Base-by-base conservation (phyloP, 2,329 filamentous ascomycete species). In the Immersiporthe knoxdaviesiana region DNA sequence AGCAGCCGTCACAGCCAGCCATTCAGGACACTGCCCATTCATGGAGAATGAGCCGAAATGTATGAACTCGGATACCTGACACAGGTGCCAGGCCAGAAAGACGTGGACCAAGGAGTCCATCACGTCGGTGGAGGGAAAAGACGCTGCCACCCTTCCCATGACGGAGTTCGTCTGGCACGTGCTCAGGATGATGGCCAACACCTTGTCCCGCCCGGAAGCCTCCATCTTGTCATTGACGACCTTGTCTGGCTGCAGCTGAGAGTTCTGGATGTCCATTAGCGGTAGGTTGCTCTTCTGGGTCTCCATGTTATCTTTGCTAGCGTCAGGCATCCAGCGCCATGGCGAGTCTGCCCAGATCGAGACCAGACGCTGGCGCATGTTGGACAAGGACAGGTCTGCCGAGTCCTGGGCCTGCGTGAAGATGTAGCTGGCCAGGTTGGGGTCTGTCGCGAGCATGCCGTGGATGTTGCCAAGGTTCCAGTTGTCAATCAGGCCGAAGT, bases 141-240 rank as follows among this genome's bases (percentile, higher is more conserved):
- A 89, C 1, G 83, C 85, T 24, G 84, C 87, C 27, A 88, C 85
- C 63, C 81, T 84, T 70, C 75, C 84, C 78, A 78, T 84, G 79
- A 77, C 85, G 74, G 79, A 79, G 72, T 81, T 81, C 52, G 81
- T 81, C 61, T 84, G 85, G 73, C 86, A 90, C 4, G 85, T 88
- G 63, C 84, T 83, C 47, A 92, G 79, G 1, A 92, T 85, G 69
- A 92, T 83, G 14, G 86, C 88, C 67, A 93, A 80, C 1, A 92
- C 84, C 61, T 84, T 84, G 76, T 93, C 91, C 3, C 89, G 84
- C 27, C 81, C 83, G 7, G 83, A 78, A 32, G 79, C 75, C 37
- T 84, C 81, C 24, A 87, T 73, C 59, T 78, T 83, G 56, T 85
- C 83, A 2, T 77, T 74, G 54, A 84, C 74, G 16, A 84, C 35